Conservation (phyloP, 2,329 filamentous ascomycete genomes). For the Dothiorella sarmentorum region DNA sequence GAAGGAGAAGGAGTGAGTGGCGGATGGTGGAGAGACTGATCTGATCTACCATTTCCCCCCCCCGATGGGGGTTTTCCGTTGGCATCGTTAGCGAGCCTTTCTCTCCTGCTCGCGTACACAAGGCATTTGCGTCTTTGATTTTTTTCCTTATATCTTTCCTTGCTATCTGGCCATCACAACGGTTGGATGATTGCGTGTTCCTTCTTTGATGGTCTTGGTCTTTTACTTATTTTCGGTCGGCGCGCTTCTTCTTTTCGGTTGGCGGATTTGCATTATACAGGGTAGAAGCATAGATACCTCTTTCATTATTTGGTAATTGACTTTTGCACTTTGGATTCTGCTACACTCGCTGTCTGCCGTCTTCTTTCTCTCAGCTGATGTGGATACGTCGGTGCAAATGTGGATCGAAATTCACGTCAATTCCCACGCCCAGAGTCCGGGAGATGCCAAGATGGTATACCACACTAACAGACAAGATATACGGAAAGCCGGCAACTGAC, state of each 20-base stretch:
- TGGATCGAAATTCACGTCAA: too few relatives aligned
- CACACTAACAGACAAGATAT: too few relatives aligned
- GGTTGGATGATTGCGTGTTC: background rate
- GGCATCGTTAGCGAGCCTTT: background rate
- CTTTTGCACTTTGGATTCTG: too few relatives aligned
- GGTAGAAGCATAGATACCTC: constrained; percentile 1
- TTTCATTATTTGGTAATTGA: background rate
- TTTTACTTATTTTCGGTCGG: background rate
- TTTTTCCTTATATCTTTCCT: background rate
- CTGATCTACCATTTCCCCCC: too few relatives aligned
- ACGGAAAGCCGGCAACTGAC: too few relatives aligned
- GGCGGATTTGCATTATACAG: background rate
- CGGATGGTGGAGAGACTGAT: background rate
- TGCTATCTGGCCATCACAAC: background rate
- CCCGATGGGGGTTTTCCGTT: too few relatives aligned
- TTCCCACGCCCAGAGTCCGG: too few relatives aligned
- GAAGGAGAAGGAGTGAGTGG: background rate
- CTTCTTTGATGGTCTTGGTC: background rate
- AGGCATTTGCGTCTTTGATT: background rate
- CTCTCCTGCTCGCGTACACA: background rate
- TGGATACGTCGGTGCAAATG: too few relatives aligned
- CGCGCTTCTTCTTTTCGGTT: background rate
- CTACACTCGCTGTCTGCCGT: too few relatives aligned
- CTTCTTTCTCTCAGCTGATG: too few relatives aligned
- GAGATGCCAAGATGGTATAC: too few relatives aligned